Base-by-base conservation (phyloP, 2,329 filamentous ascomycete species). In the Aspergillus tubingensis region DNA sequence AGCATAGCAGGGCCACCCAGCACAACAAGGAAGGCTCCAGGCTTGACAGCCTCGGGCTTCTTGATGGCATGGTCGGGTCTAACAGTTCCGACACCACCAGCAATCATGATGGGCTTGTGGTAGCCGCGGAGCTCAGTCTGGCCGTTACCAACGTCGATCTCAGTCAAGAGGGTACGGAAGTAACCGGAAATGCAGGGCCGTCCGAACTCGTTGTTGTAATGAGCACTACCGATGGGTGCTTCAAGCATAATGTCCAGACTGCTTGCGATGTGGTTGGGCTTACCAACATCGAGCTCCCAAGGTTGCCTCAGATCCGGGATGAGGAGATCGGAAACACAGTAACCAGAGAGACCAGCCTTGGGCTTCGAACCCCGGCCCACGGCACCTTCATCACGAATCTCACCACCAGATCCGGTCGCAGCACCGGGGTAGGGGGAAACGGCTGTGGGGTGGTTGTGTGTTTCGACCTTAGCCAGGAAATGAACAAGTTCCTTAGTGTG, bases 91-190 rank as follows among this genome's bases (percentile, higher is more conserved):
- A 98, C 87, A 73, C 95, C 95, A 72, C 95, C 95, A 63, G 95
- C 95, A 79, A 99, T 92, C 91, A 97, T 96, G 76, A 96, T 97
- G 8, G 95, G 95, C 81, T 99, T 99, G 79, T 98, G 95, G 75
- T 96, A 99, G 23, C 95, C 95, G 67, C 94, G 86, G 71, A 91
- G 85, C 67, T 96, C 92, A 19, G 83, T 83, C 62, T 84, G 81
- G 43, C 85, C 85, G 58, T 86, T 82, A 48, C 81, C 83, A n/a
- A 84, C 76, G 25, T 85, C 81, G 30, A 90, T 83, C 59, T 87
- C 83, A 47, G 88, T 90, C 30, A 96, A 86, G 39, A 99, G 84
- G 0, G 95, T 99, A 62, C 94, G 85, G 82, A 99, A 99, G 73
- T 92, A 94, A 21, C 95, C 95, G 2, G 89, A 86, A 11, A 96